Base-by-base conservation (phyloP, 352 stramenopile species). In the Globisporangium radiosum region DNA sequence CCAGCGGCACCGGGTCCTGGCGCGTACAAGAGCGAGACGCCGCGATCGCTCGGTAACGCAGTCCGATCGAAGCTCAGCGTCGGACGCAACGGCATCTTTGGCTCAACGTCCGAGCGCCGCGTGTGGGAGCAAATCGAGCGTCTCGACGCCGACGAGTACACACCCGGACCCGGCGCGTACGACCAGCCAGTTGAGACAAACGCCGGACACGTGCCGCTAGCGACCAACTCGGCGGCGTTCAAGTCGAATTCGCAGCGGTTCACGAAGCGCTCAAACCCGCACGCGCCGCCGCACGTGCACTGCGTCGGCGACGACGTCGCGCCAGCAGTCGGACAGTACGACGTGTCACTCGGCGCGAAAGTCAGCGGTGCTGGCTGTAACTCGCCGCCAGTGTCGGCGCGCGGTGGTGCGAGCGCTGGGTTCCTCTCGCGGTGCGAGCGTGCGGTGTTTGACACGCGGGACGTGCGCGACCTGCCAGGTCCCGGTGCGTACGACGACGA, bases 21-120 rank as follows among this genome's bases (percentile, higher is more conserved):
- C 0, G 62, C 80, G 1, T 90, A 90, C 66, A 75, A 71, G 47
- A 82, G 64, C 48, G 80, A 88, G 64, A 90, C 75, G 8, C 80
- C 80, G 10, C 66, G 80, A 2, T 89, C 82, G 1, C 57, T 90
- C 1, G 71, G 78, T n/a, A 67, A 81, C 13, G 38, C 68, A 6
- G 73, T 88, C 19, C 71, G 71, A 63, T 60, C 68, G 4, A 78
- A 76, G 42, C 64, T 83, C 10, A 70, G 66, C 7, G 72, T 90
- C 15, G 82, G 82, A 2, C 76, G 82, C 47, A 81, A 83, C 49
- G 80, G 82, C 37, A 71, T 87, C 15, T 92, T 92, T 60, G 82
- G 82, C n/a, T 80, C 80, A 11, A 92, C 72, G 3, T 83, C 82
- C 1, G 79, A 89, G 60, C 74, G 82, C n/a, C 75, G 81, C 44